phyloP scores from a whole-genome alignment of 2,329 filamentous ascomycete species.

The Microdochium trichocladiopsis region DNA sequence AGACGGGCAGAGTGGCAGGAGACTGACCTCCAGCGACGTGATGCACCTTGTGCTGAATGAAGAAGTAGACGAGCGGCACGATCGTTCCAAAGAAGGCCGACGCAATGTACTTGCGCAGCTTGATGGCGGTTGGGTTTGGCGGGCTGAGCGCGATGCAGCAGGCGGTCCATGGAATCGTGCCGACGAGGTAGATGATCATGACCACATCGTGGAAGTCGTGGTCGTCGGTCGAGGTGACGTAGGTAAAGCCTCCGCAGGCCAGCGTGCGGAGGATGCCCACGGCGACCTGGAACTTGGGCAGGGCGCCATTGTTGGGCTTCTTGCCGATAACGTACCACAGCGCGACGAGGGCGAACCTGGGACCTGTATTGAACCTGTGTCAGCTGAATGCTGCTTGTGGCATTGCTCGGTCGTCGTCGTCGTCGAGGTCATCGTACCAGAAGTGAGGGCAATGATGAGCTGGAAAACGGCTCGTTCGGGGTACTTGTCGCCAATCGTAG shows the following conservation, averaged over 20 bases:
- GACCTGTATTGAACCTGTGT: constrained; percentile 43
- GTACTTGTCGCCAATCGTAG: constrained; percentile 95
- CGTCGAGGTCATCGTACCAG: constrained; percentile 46
- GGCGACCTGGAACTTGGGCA: constrained; percentile 75
- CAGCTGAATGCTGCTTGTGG: not conserved
- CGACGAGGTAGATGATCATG: constrained; percentile 96
- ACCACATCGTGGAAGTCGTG: constrained; percentile 99
- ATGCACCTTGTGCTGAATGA: constrained; percentile 98
- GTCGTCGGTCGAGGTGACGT: constrained; percentile 95
- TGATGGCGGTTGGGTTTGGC: constrained; percentile 72
- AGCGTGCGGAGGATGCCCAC: constrained; percentile 83
- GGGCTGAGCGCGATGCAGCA: constrained; percentile 87
- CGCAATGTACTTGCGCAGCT: constrained; percentile 82
- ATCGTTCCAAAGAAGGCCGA: constrained; percentile 84
- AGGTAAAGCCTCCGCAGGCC: constrained; percentile 96
- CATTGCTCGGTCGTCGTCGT: not conserved
- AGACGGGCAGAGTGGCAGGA: no score
- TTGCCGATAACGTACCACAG: constrained; percentile 89
- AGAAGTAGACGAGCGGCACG: constrained; percentile 88
- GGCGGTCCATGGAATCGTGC: constrained; percentile 89
- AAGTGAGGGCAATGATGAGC: constrained; percentile 94
- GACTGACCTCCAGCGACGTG: constrained; percentile 80
- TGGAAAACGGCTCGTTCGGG: constrained; percentile 96
- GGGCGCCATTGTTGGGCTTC: constrained; percentile 56
- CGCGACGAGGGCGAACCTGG: constrained; percentile 82